phyloP scores from a whole-genome alignment of 768 basidiomycete species.

The Tephrocybe sp. region DNA sequence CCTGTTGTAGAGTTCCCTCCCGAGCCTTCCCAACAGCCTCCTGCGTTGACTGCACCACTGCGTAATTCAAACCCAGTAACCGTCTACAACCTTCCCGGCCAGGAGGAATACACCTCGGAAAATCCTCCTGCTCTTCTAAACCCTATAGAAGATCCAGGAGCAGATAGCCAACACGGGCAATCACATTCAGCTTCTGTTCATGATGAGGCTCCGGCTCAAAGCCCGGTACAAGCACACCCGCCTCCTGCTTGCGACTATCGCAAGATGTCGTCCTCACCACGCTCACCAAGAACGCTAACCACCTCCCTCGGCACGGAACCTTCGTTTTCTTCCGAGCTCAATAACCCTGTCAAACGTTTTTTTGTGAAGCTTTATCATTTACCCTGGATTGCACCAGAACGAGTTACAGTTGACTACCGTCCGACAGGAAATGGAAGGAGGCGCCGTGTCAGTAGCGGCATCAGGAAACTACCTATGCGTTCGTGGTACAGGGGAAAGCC shows the following conservation, averaged over 20 bases:
- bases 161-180: conserved; percentile 8
- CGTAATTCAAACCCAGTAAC: conserved; percentile 16
- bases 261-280: conserved; percentile 31
- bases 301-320: conserved; percentile 29
- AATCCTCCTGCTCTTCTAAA: conserved; percentile 6
- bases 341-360: conserved; percentile 41
- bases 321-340: conserved; percentile 34
- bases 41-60: neutral
- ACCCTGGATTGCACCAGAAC: conserved; percentile 43
- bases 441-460: conserved; percentile 10
- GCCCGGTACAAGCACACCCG: conserved; percentile 31
- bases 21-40: conserved; percentile 15
- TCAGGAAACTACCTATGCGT: conserved; percentile 26
- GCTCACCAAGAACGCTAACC: conserved; percentile 14
- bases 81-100: conserved; percentile 15
- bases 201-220: conserved; percentile 14
- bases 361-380: conserved; percentile 37
- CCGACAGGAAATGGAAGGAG: conserved; percentile 28
- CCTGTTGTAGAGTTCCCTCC: conserved; percentile 19
- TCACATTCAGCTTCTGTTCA: conserved; percentile 7
- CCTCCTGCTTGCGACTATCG: conserved; percentile 32
- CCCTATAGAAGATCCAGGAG: conserved; percentile 10
- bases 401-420: conserved; percentile 44
- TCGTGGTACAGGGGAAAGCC: conserved; percentile 32
- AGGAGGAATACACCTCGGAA: conserved; percentile 8